phyloP scores from a whole-genome alignment of 306 rosid genomes.

The Vigna nakashimae region DNA sequence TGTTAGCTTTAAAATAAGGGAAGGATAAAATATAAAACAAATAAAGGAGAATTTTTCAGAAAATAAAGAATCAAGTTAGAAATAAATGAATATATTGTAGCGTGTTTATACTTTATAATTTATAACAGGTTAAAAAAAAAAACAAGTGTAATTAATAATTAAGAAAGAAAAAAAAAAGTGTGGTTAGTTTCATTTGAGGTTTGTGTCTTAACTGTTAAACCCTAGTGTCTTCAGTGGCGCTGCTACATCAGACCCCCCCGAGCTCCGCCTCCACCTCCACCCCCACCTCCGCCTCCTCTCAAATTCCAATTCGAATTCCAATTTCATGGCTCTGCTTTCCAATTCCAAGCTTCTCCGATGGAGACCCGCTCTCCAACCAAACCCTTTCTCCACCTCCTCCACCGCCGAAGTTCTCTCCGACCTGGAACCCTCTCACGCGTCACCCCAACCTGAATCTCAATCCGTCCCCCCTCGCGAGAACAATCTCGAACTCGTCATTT shows the following conservation, averaged over 20 bases:
- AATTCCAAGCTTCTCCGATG: conserved; percentile 60
- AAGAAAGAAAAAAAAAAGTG: neutral
- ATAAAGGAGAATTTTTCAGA: too few relatives aligned
- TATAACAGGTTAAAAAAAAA: too few relatives aligned
- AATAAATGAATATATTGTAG: too few relatives aligned
- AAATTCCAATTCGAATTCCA: neutral
- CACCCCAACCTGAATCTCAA: neutral
- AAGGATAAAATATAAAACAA: too few relatives aligned
- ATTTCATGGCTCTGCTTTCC: conserved; percentile 61
- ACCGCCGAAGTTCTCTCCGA: conserved; percentile 46
- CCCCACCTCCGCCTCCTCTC: neutral
- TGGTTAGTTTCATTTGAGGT: neutral
- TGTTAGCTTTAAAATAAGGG: too few relatives aligned
- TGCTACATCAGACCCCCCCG: neutral
- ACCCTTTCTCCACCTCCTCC: conserved; percentile 33
- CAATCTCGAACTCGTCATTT: conserved; percentile 61
- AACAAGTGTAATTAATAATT: too few relatives aligned
- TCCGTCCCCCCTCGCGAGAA: conserved; percentile 23
- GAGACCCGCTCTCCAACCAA: conserved; percentile 44
- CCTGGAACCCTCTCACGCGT: neutral
- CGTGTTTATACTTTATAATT: too few relatives aligned
- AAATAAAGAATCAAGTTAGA: too few relatives aligned
- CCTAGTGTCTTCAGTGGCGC: conserved; percentile 22
- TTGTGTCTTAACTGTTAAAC: neutral
- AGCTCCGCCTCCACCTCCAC: neutral